Evolutionary conservation across 2,329 filamentous ascomycete genomes (phyloP).

Genomic region (Phialocephala sp.): DNA sequence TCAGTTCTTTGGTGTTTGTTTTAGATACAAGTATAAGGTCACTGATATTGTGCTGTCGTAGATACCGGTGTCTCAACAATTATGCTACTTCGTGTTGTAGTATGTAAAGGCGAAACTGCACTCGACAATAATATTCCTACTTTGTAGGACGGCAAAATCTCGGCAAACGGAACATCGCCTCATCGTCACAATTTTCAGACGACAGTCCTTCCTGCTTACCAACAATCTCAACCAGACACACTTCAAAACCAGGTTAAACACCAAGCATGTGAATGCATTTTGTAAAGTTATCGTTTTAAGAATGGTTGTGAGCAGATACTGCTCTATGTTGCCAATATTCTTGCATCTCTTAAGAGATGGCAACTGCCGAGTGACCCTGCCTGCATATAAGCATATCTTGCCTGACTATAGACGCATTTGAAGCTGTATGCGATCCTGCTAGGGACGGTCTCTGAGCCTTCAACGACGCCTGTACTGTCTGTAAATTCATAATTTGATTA

Average conservation of each 20-base stretch:
- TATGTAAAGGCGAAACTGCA: not conserved
- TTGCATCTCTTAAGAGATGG: no score
- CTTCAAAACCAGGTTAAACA: not conserved
- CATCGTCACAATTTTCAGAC: no score
- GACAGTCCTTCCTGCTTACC: not conserved
- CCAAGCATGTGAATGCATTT: not conserved
- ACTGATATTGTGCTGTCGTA: not conserved
- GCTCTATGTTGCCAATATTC: not conserved
- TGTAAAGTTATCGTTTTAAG: not conserved
- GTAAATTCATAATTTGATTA: no score
- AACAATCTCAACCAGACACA: not conserved
- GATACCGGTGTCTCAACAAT: not conserved
- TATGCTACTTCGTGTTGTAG: not conserved
- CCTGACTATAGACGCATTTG: not conserved
- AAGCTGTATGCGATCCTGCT: not conserved
- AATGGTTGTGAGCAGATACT: not conserved
- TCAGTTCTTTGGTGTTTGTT: not conserved
- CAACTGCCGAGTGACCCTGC: not conserved
- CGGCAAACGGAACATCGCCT: not conserved
- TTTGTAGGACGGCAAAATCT: not conserved
- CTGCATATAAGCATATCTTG: not conserved
- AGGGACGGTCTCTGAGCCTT: not conserved
- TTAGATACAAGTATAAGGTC: not conserved
- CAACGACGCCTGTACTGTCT: not conserved
- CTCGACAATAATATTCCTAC: not conserved